Evolutionary conservation across 768 basidiomycete species (phyloP).

Genomic region (Amanita jacksonii): DNA sequence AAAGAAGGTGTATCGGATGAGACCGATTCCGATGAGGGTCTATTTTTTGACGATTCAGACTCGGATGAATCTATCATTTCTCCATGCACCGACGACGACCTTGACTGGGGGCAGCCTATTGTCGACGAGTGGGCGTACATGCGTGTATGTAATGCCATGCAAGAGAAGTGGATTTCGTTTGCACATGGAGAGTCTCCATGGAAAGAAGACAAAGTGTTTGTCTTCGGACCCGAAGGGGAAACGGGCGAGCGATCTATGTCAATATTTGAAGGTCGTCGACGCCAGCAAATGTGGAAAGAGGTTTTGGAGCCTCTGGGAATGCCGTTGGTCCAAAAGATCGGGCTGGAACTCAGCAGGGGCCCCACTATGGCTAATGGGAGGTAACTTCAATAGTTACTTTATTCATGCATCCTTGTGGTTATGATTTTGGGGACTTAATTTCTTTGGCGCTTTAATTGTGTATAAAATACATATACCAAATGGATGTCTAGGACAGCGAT

Average conservation of each 20-base stretch:
- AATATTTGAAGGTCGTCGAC: constrained; percentile 59
- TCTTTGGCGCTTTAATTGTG: no score
- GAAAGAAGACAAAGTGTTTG: constrained; percentile 59
- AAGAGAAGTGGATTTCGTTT: constrained; percentile 67
- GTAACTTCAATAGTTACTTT: no score
- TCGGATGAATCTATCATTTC: constrained; percentile 9
- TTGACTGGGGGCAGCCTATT: constrained; percentile 44
- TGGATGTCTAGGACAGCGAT: no score
- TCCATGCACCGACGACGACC: constrained; percentile 16
- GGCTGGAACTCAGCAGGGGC: constrained; percentile 63
- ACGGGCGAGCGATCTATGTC: constrained; percentile 56
- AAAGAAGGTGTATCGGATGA: neutral
- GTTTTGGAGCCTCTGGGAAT: constrained; percentile 61
- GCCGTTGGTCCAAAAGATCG: constrained; percentile 61
- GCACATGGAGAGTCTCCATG: constrained; percentile 69
- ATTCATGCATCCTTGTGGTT: no score
- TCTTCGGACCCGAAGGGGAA: constrained; percentile 80
- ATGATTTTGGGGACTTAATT: no score
- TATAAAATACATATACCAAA: no score
- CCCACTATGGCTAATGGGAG: no score
- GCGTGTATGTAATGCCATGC: constrained; percentile 61
- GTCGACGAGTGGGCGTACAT: constrained; percentile 61
- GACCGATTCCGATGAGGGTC: constrained; percentile 1
- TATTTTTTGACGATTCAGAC: constrained; percentile 9
- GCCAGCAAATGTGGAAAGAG: constrained; percentile 51